A percentile compares a stretch with the other conserved stretches of the same genome.
Evolutionary conservation across 2,329 filamentous ascomycete genomes (phyloP).

Genomic region (Diaporthe citriasiana): DNA sequence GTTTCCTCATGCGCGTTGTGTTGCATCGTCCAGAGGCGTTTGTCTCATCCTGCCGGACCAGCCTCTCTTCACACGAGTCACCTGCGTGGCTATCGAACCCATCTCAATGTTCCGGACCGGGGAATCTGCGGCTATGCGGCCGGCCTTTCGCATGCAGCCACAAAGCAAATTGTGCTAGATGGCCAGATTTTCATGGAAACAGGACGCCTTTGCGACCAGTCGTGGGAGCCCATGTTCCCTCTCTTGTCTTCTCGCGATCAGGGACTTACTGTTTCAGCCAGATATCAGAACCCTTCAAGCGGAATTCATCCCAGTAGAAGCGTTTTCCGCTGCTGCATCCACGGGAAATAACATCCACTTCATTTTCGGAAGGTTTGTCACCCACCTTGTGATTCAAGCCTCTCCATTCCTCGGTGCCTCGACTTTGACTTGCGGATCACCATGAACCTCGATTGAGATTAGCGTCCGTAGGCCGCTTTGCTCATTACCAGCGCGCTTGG

Average conservation of each 20-base stretch:
- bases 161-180: conserved; percentile 1
- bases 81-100: conserved; percentile 19
- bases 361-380: neutral
- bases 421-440: conserved; percentile 1
- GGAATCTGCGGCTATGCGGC: conserved; percentile 24
- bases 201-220: neutral
- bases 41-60: conserved; percentile 36
- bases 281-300: neutral
- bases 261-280: conserved; percentile 19
- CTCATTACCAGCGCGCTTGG: neutral
- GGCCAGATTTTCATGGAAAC: neutral
- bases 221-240: neutral
- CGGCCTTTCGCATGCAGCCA: conserved; percentile 12
- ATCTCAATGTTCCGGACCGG: conserved; percentile 20
- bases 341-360: conserved; percentile 5
- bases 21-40: conserved; percentile 32
- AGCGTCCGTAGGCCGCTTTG: conserved; percentile 7
- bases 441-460: conserved; percentile 8
- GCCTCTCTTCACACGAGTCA: conserved; percentile 31
- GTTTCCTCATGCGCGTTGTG: conserved; percentile 25
- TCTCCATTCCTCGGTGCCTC: neutral
- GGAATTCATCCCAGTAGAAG: neutral
- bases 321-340: neutral
- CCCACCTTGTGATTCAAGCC: neutral
- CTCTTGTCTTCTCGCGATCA: neutral